phyloP scores from a whole-genome alignment of 1,284 basidiomycete genomes.

The Apiotrichum domesticum region DNA sequence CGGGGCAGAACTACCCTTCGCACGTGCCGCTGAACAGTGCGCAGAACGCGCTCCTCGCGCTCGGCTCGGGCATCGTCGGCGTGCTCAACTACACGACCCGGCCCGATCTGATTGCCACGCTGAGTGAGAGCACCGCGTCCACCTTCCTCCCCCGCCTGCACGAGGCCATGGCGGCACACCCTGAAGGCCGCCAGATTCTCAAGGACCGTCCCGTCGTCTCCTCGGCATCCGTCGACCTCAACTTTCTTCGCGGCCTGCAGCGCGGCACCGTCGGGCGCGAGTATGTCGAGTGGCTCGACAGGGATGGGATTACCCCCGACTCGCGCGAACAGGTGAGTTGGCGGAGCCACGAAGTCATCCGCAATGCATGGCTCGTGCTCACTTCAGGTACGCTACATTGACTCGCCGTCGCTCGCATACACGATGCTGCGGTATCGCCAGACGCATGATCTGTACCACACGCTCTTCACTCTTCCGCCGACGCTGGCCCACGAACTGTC shows the following conservation, averaged over 20 bases:
- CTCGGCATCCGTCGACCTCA: constrained; percentile 68
- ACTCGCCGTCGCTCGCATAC: constrained; percentile 88
- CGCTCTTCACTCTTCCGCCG: constrained; percentile 79
- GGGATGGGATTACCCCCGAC: constrained; percentile 89
- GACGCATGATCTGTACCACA: constrained; percentile 94
- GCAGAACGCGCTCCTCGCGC: constrained; percentile 77
- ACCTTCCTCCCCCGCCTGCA: constrained; percentile 73
- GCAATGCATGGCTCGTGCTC: not conserved
- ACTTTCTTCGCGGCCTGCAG: constrained; percentile 59
- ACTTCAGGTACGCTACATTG: constrained; percentile 79
- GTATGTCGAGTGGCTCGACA: constrained; percentile 85
- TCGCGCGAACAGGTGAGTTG: constrained; percentile 75
- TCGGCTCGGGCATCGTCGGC: constrained; percentile 78
- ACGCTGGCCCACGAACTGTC: constrained; percentile 89
- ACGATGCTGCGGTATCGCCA: constrained; percentile 98
- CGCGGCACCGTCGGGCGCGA: constrained; percentile 80
- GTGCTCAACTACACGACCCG: constrained; percentile 63
- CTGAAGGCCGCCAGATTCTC: constrained; percentile 76
- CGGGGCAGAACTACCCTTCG: constrained; percentile 53
- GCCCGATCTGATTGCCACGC: constrained; percentile 84
- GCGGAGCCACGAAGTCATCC: not conserved
- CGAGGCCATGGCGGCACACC: constrained; percentile 68
- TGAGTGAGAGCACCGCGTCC: constrained; percentile 84
- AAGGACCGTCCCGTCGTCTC: constrained; percentile 77
- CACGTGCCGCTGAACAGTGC: constrained; percentile 75